These are phyloP conservation scores for Sparassis latifolia DNA, from an alignment of 1,284 basidiomycete genomes.

Conservation along the genomic window DNA sequence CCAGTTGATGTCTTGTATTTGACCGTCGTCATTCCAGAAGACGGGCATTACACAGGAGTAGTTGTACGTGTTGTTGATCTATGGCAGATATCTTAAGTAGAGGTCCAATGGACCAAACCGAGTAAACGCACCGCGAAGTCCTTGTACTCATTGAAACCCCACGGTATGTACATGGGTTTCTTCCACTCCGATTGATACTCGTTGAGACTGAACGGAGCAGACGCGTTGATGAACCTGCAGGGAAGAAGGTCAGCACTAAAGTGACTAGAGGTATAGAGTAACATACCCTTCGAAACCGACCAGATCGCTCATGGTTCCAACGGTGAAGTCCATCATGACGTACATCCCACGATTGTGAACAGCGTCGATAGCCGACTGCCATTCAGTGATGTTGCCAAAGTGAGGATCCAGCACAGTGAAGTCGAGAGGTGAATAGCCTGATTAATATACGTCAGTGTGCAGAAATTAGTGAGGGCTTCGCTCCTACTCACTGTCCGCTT, in stretches of 20 bases:
- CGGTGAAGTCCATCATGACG: slow-evolving; percentile 87
- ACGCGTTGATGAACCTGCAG: slow-evolving; percentile 66
- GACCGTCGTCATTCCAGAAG: slow-evolving; percentile 76
- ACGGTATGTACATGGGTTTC: slow-evolving; percentile 67
- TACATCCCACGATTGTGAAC: slow-evolving; percentile 83
- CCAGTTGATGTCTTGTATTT: slow-evolving; percentile 44
- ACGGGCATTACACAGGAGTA: slow-evolving; percentile 66
- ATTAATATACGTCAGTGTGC: slow-evolving; percentile 3
- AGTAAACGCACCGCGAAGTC: slow-evolving; percentile 61
- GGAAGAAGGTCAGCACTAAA: neutral
- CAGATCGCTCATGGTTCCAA: slow-evolving; percentile 86
- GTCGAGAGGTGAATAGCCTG: slow-evolving; percentile 89
- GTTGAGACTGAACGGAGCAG: slow-evolving; percentile 69
- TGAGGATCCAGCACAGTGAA: slow-evolving; percentile 87
- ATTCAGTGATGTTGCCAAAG: slow-evolving; percentile 78
- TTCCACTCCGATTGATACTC: slow-evolving; percentile 80
- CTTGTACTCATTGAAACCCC: slow-evolving; percentile 78
- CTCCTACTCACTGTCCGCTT: slow-evolving; percentile 75
- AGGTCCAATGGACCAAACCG: slow-evolving; percentile 1
- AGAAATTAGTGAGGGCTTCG: slow-evolving; percentile 3
- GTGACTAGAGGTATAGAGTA: neutral
- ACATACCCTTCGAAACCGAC: slow-evolving; percentile 77
- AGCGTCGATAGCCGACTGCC: slow-evolving; percentile 67
- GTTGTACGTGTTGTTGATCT: slow-evolving; percentile 67
- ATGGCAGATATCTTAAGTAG: slow-evolving; percentile 5